These are phyloP conservation scores for Cryptomeria japonica DNA, from an alignment of 75 land plant species.

Conservation along the genomic window DNA sequence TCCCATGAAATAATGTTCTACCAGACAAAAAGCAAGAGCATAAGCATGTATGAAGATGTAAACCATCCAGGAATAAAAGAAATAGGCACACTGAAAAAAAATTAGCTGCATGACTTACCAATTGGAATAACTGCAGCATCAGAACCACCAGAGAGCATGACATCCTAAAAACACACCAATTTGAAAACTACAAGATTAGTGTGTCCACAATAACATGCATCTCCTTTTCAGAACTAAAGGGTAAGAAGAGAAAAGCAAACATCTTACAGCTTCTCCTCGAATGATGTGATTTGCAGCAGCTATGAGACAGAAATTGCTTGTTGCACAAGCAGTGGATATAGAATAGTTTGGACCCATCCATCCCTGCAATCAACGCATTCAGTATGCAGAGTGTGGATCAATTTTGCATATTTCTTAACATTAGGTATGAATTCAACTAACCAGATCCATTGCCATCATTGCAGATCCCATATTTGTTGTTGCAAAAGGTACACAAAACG, in stretches of 20 bases:
- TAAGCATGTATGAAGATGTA: constrained; percentile 2
- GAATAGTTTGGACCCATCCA: constrained; percentile 58
- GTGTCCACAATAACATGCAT: neutral
- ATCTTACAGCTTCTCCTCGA: constrained; percentile 49
- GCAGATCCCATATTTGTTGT: constrained; percentile 59
- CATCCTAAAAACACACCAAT: constrained; percentile 28
- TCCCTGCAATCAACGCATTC: constrained; percentile 27
- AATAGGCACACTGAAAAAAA: neutral
- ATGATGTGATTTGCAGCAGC: constrained; percentile 48
- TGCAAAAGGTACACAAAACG: constrained; percentile 50
- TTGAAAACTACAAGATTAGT: neutral
- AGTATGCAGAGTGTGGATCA: neutral
- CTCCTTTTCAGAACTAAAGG: neutral
- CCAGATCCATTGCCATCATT: constrained; percentile 53
- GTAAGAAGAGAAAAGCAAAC: neutral
- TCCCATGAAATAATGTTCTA: neutral
- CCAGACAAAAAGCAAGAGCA: neutral
- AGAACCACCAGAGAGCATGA: constrained; percentile 57
- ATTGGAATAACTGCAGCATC: constrained; percentile 51
- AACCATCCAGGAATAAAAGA: neutral
- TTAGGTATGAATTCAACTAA: neutral
- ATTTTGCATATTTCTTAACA: neutral
- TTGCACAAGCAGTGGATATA: constrained; percentile 56
- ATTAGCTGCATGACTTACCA: constrained; percentile 20
- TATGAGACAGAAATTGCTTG: constrained; percentile 52